These are phyloP conservation scores for Cokeromyces recurvatus DNA, from an alignment of 371 early-diverging fungal species.

Conservation along the genomic window DNA sequence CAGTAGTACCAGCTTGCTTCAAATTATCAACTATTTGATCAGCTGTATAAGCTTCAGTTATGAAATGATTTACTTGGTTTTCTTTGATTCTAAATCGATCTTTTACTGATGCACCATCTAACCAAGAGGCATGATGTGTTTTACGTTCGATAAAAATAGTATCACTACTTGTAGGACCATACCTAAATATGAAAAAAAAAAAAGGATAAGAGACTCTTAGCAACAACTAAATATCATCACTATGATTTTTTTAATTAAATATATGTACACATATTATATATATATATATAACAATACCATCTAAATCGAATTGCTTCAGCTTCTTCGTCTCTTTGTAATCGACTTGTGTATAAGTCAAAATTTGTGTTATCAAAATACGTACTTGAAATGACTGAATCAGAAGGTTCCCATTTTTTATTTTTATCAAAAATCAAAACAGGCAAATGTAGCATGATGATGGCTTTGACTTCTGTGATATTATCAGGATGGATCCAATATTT, in stretches of 20 bases:
- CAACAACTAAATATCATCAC: neutral
- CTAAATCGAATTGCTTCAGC: slow-evolving; percentile 85
- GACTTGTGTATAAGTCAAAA: slow-evolving; percentile 83
- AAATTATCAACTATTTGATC: slow-evolving; percentile 71
- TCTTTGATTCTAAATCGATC: slow-evolving; percentile 93
- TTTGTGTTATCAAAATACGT: slow-evolving; percentile 93
- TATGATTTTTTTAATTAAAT: no score
- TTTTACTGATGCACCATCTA: slow-evolving; percentile 96
- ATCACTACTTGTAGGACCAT: slow-evolving; percentile 29
- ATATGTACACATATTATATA: no score
- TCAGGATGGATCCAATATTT: slow-evolving; percentile 98
- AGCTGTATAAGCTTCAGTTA: slow-evolving; percentile 76
- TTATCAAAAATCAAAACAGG: slow-evolving; percentile 87
- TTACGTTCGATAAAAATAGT: slow-evolving; percentile 95
- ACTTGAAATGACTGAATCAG: slow-evolving; percentile 85
- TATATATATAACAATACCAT: slow-evolving; percentile 45
- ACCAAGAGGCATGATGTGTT: slow-evolving; percentile 94
- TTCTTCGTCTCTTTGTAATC: slow-evolving; percentile 83
- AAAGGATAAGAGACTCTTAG: neutral
- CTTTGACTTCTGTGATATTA: slow-evolving; percentile 91
- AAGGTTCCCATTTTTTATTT: slow-evolving; percentile 51
- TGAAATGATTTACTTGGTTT: slow-evolving; percentile 79
- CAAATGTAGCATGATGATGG: slow-evolving; percentile 81
- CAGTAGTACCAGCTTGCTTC: slow-evolving; percentile 52
- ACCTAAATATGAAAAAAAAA: neutral